phyloP scores from a whole-genome alignment of 2,329 filamentous ascomycete genomes.

The Phaeomoniella chlamydospora region DNA sequence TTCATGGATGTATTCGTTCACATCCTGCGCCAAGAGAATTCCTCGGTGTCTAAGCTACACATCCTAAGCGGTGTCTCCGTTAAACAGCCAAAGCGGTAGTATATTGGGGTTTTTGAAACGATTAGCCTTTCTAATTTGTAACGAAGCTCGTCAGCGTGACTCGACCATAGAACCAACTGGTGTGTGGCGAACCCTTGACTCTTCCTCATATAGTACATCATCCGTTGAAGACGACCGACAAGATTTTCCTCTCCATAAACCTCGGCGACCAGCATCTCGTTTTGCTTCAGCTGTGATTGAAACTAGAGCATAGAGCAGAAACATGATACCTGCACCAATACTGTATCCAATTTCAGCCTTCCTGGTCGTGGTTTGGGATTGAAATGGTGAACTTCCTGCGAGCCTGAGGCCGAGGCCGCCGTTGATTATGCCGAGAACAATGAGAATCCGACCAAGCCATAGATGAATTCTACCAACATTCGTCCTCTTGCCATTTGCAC shows the following conservation, averaged over 20 bases:
- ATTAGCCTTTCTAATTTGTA: no score
- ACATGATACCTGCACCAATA: conserved; percentile 34
- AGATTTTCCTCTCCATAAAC: background rate
- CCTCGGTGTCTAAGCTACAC: no score
- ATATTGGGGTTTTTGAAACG: no score
- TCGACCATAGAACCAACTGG: background rate
- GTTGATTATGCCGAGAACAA: conserved; percentile 40
- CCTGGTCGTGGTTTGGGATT: conserved; percentile 14
- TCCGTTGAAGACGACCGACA: background rate
- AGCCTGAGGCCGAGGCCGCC: conserved; percentile 39
- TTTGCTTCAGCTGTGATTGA: background rate
- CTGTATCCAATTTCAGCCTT: conserved; percentile 31
- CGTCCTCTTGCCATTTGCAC: conserved; percentile 7
- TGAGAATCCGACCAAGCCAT: conserved; percentile 37
- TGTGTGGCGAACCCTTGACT: background rate
- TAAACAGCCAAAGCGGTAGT: no score
- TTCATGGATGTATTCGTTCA: no score
- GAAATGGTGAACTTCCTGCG: conserved; percentile 21
- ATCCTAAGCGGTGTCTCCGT: no score
- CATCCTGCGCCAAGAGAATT: no score
- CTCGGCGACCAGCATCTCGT: background rate
- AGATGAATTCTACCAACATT: conserved; percentile 23
- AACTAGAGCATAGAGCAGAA: conserved; percentile 22
- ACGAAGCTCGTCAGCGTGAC: no score
- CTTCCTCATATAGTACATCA: background rate